phyloP scores from a whole-genome alignment of 768 basidiomycete genomes.

The Pleurotus salmoneostramineus region DNA sequence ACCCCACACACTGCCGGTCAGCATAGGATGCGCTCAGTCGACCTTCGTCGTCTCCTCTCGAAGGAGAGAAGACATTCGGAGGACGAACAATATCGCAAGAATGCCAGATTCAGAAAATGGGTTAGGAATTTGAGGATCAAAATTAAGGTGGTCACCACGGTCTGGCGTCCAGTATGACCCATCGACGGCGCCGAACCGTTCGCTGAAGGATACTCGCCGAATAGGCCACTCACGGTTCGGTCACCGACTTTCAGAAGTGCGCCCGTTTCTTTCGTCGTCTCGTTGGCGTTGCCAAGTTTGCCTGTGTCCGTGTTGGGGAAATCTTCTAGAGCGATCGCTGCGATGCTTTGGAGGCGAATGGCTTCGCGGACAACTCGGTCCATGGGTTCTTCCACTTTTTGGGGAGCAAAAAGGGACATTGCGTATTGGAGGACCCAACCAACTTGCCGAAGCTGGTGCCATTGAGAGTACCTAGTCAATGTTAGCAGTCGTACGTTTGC shows the following conservation, averaged over 20 bases:
- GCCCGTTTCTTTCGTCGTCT: too few relatives aligned
- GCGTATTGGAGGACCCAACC: slow-evolving; percentile 42
- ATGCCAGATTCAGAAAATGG: slow-evolving; percentile 20
- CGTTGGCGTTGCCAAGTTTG: too few relatives aligned
- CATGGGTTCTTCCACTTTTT: too few relatives aligned
- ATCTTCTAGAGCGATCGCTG: too few relatives aligned
- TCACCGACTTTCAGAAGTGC: slow-evolving; percentile 28
- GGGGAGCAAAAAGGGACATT: slow-evolving; percentile 32
- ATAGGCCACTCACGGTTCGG: slow-evolving; percentile 15
- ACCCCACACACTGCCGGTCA: slow-evolving; percentile 43
- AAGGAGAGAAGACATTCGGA: slow-evolving; percentile 38
- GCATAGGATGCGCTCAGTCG: slow-evolving; percentile 27
- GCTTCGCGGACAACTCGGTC: too few relatives aligned
- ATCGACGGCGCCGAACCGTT: slow-evolving; percentile 33
- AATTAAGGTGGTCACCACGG: slow-evolving; percentile 27
- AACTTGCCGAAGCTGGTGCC: slow-evolving; percentile 29
- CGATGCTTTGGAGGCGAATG: too few relatives aligned
- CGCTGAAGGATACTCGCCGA: slow-evolving; percentile 22
- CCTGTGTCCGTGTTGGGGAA: too few relatives aligned
- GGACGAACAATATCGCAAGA: slow-evolving; percentile 32
- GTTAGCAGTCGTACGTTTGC: too few relatives aligned
- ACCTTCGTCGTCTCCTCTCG: slow-evolving; percentile 34
- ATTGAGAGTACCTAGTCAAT: slow-evolving; percentile 15
- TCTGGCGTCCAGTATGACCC: slow-evolving; percentile 28
- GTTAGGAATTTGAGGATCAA: slow-evolving; percentile 27